Conservation (phyloP, 2,329 filamentous ascomycete genomes). For the Dactylellina cionopaga region DNA sequence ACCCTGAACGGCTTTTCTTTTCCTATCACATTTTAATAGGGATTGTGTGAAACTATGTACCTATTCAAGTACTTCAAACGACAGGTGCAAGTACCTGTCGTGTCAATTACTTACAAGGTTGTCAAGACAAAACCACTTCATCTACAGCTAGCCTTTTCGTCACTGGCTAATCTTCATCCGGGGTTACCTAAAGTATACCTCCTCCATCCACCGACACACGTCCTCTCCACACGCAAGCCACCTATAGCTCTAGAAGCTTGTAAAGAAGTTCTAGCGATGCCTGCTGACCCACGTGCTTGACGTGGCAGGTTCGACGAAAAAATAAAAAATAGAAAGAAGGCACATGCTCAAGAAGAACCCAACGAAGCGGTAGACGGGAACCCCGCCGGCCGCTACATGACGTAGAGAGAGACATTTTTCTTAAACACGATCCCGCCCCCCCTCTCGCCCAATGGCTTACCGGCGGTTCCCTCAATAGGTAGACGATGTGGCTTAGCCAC, state of each 20-base stretch:
- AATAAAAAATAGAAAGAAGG: neutral
- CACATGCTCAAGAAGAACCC: conserved; percentile 26
- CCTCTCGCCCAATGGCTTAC: neutral
- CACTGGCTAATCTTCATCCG: neutral
- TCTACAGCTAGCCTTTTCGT: neutral
- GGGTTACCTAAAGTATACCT: conserved; percentile 13
- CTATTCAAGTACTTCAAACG: neutral
- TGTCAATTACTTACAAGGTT: neutral
- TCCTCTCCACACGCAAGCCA: neutral
- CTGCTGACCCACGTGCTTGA: conserved; percentile 40
- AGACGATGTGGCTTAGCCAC: conserved; percentile 31
- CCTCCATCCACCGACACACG: conserved; percentile 26
- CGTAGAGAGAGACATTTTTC: conserved; percentile 2
- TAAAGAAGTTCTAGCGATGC: conserved; percentile 15
- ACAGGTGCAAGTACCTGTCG: conserved; percentile 14
- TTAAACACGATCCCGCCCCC: conserved; percentile 1
- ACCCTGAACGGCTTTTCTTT: conserved; percentile 42
- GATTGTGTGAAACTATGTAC: too few relatives aligned
- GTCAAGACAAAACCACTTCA: neutral
- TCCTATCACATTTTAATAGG: conserved; percentile 15
- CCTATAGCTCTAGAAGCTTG: conserved; percentile 10
- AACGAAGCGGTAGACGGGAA: conserved; percentile 33
- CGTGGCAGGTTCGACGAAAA: conserved; percentile 12
- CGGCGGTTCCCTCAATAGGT: neutral
- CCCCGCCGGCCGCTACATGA: conserved; percentile 30